A percentile compares a stretch with the other conserved stretches of the same genome.
phyloP scores from a whole-genome alignment of 2,329 filamentous ascomycete species.

The Intubia oerlemansii region DNA sequence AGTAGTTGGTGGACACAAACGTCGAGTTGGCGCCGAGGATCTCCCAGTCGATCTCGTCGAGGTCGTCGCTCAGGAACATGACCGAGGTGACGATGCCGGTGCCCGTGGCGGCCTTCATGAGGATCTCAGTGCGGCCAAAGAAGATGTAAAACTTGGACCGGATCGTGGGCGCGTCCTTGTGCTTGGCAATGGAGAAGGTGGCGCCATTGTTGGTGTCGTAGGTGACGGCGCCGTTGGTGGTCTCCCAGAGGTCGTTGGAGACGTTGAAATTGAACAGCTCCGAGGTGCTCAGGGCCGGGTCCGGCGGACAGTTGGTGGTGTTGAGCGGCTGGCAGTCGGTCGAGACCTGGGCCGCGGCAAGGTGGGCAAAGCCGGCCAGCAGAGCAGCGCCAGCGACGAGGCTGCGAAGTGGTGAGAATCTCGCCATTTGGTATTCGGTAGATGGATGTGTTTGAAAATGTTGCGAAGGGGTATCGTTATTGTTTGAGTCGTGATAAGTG shows the following conservation, averaged over 20 bases:
- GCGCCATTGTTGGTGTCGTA: constrained; percentile 40
- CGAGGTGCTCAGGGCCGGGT: constrained; percentile 47
- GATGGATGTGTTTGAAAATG: too few species aligned
- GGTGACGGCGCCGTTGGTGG: constrained; percentile 40
- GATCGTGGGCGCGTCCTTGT: constrained; percentile 59
- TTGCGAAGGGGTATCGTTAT: too few species aligned
- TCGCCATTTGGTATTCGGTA: too few species aligned
- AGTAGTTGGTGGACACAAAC: constrained; percentile 53
- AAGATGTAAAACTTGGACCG: constrained; percentile 69
- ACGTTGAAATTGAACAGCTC: constrained; percentile 39
- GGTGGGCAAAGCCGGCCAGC: too few species aligned
- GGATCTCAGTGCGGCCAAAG: constrained; percentile 59
- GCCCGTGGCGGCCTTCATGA: constrained; percentile 56
- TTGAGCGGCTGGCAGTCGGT: constrained; percentile 63
- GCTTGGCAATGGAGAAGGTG: constrained; percentile 46
- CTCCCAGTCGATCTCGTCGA: constrained; percentile 82
- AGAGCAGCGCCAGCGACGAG: too few species aligned
- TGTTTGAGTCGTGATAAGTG: too few species aligned
- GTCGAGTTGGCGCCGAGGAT: constrained; percentile 47
- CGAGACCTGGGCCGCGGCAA: constrained; percentile 64
- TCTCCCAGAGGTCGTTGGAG: constrained; percentile 41
- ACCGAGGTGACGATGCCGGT: constrained; percentile 61
- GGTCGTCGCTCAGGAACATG: constrained; percentile 63
- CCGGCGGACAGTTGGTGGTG: constrained; percentile 40
- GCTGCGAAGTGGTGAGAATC: too few species aligned